These are phyloP conservation scores for Hondaea fermentalgiana DNA, from an alignment of 108 stramenopile genomes.

Conservation along the genomic window DNA sequence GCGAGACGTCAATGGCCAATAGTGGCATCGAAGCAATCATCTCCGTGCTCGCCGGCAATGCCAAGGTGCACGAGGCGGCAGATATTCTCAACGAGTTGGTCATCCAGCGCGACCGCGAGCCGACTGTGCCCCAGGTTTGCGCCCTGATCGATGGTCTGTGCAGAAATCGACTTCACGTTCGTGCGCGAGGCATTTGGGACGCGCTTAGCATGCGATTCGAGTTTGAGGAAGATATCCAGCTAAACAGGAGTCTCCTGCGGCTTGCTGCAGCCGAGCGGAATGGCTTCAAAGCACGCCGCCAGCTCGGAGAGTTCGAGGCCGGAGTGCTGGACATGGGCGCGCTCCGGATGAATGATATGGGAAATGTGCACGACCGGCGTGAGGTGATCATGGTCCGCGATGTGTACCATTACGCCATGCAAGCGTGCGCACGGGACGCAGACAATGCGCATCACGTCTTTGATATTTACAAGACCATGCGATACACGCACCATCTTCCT, in stretches of 20 bases:
- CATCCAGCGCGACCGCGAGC: neutral
- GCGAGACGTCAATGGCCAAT: too few species aligned
- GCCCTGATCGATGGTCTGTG: neutral
- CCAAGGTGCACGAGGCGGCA: too few species aligned
- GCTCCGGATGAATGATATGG: neutral
- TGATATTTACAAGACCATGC: neutral
- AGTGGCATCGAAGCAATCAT: too few species aligned
- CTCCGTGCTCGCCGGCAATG: too few species aligned
- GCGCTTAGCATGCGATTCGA: neutral
- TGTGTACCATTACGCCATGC: neutral
- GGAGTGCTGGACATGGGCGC: neutral
- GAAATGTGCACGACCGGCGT: neutral
- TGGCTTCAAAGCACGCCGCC: neutral
- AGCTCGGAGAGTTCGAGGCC: neutral
- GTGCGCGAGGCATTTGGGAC: neutral
- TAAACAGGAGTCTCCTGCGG: neutral
- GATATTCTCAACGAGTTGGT: too few species aligned
- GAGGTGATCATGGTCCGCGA: neutral
- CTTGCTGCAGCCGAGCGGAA: neutral
- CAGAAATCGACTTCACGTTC: neutral
- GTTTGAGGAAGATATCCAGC: neutral
- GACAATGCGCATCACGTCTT: neutral
- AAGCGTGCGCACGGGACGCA: neutral
- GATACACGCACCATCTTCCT: neutral
- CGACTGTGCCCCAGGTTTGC: neutral